phyloP scores from a whole-genome alignment of 129 eudicot genomes.

The Oenanthe sinensis region DNA sequence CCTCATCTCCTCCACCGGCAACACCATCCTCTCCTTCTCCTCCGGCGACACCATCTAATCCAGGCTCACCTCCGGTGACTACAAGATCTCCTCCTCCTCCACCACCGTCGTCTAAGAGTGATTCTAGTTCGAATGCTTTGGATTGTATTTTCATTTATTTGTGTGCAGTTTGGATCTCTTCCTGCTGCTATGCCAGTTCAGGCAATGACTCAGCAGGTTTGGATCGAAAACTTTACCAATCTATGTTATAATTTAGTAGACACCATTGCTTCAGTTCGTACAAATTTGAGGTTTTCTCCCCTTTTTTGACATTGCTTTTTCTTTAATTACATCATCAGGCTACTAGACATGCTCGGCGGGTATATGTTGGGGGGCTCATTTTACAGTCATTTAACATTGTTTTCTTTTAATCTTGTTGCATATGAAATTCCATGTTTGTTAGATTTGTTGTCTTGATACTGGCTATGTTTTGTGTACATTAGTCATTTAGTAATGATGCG shows the following conservation, averaged over 20 bases:
- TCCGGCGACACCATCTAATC: too few relatives aligned
- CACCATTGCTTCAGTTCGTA: neutral
- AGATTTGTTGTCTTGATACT: neutral
- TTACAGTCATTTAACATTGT: neutral
- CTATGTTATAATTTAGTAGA: neutral
- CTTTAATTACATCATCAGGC: constrained; percentile 46
- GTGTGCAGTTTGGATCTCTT: constrained; percentile 1
- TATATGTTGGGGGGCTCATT: constrained; percentile 76
- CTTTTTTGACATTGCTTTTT: neutral
- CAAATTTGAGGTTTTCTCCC: neutral
- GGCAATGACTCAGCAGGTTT: constrained; percentile 99
- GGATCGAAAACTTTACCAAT: neutral
- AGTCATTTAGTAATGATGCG: neutral
- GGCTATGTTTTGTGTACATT: neutral
- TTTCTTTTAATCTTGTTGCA: neutral
- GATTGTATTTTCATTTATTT: neutral
- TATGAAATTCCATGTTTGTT: neutral
- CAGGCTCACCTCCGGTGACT: too few relatives aligned
- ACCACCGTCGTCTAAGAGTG: too few relatives aligned
- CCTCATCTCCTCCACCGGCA: too few relatives aligned
- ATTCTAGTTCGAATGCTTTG: neutral
- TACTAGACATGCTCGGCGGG: constrained; percentile 97
- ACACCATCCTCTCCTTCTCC: too few relatives aligned
- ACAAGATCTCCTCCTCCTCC: too few relatives aligned
- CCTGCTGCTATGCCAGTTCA: constrained; percentile 25